phyloP scores from a whole-genome alignment of 495 filamentous ascomycete species.

The Xylaria cubensis region DNA sequence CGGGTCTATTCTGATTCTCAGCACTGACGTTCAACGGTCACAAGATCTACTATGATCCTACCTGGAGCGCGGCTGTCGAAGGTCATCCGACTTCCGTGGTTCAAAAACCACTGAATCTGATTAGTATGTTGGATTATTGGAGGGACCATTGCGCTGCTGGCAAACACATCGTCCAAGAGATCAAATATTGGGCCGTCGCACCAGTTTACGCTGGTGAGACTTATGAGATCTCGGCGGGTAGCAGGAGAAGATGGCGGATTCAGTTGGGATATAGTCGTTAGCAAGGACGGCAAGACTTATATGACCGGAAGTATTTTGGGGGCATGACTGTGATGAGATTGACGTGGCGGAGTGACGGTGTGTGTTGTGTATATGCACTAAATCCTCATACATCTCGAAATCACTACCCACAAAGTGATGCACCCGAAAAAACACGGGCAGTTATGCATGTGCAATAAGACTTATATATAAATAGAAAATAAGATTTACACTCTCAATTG shows the following conservation, averaged over 20 bases:
- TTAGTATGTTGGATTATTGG: constrained; percentile 70
- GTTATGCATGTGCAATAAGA: neutral
- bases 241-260: constrained; percentile 19
- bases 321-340: constrained; percentile 25
- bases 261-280: neutral
- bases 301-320: constrained; percentile 43
- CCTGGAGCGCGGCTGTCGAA: constrained; percentile 65
- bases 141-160: constrained; percentile 48
- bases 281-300: constrained; percentile 45
- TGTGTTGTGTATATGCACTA: neutral
- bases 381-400: neutral
- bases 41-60: constrained; percentile 71
- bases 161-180: constrained; percentile 31
- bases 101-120: constrained; percentile 69
- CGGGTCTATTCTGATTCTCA: constrained; percentile 72
- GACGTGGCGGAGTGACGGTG: neutral
- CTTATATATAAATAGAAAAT: neutral
- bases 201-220: constrained; percentile 66
- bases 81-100: constrained; percentile 66
- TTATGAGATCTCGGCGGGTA: constrained; percentile 48
- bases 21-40: constrained; percentile 77
- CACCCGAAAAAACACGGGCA: neutral
- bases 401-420: neutral
- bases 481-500: too few relatives aligned
- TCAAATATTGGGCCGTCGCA: constrained; percentile 64